Conservation (phyloP, 192 early-diverging fungal species). For the Rhizophagus clarus region DNA sequence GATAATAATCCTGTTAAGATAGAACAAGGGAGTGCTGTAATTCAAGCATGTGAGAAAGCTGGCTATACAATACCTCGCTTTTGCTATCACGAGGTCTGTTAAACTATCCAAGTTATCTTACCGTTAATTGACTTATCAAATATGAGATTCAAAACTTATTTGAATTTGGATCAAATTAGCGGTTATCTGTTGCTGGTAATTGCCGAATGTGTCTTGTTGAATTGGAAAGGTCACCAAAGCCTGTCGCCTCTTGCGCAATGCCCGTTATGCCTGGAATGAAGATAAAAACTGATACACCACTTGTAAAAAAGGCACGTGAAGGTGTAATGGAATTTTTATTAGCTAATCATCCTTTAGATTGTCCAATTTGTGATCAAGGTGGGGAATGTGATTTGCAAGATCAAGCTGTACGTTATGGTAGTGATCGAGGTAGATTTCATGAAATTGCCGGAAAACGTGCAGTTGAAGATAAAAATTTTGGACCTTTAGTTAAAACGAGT, state of each 20-base stretch:
- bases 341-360: constrained; percentile 97
- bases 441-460: constrained; percentile 91
- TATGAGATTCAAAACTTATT: constrained; percentile 18
- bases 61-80: constrained; percentile 87
- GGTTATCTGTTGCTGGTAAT: constrained; percentile 96
- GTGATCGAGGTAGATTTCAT: constrained; percentile 87
- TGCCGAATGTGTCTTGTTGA: constrained; percentile 99
- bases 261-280: constrained; percentile 98
- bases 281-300: constrained; percentile 90
- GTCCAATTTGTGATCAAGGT: constrained; percentile 98
- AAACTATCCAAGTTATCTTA: not conserved
- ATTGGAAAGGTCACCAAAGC: constrained; percentile 94
- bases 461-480: constrained; percentile 96
- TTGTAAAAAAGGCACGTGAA: constrained; percentile 96
- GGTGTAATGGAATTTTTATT: constrained; percentile 93
- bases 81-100: constrained; percentile 55
- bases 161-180: constrained; percentile 82
- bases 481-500: constrained; percentile 92
- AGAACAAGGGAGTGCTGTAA: constrained; percentile 90
- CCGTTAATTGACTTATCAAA: not conserved
- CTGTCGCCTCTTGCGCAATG: constrained; percentile 95
- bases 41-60: constrained; percentile 97
- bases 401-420: constrained; percentile 94
- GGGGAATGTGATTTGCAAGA: constrained; percentile 99
- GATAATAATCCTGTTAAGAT: constrained; percentile 89